Conservation (phyloP, 805 yeast genomes). For the Cephaloascus fragrans region DNA sequence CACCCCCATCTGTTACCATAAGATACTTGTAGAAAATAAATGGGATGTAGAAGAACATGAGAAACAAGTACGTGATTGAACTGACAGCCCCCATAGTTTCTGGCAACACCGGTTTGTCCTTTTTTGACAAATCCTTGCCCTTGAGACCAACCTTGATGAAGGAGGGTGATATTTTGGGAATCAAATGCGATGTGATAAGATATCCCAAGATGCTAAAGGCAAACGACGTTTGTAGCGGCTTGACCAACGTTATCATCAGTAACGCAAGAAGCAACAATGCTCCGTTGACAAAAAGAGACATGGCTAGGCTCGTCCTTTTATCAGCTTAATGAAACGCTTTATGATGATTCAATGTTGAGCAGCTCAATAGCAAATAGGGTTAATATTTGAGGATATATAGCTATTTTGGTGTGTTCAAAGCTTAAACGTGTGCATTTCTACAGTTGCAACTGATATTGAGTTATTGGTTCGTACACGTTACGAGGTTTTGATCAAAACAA, state of each 20-base stretch:
- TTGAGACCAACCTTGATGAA: slow-evolving; percentile 73
- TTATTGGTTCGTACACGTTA: too few species aligned
- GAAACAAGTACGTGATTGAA: slow-evolving; percentile 69
- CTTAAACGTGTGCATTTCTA: too few species aligned
- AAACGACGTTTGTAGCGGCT: slow-evolving; percentile 48
- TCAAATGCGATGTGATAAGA: slow-evolving; percentile 43
- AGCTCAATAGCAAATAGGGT: too few species aligned
- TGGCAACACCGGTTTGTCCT: slow-evolving; percentile 66
- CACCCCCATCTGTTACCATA: slow-evolving; percentile 49
- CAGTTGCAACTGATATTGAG: too few species aligned
- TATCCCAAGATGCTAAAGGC: slow-evolving; percentile 68
- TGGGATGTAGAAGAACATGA: slow-evolving; percentile 82
- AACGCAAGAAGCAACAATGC: neutral
- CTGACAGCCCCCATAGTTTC: slow-evolving; percentile 91
- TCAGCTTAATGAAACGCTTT: too few species aligned
- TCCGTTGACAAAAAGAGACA: slow-evolving; percentile 1
- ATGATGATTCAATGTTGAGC: too few species aligned
- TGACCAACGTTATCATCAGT: slow-evolving; percentile 7
- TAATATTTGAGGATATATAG: too few species aligned
- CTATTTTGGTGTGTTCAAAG: too few species aligned
- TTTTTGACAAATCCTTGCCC: slow-evolving; percentile 79
- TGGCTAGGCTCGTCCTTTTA: too few species aligned
- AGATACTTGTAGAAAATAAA: slow-evolving; percentile 73
- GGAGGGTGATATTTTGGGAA: slow-evolving; percentile 58
- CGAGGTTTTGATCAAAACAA: too few species aligned